phyloP scores from a whole-genome alignment of 23 red algal genomes.

The Agarophyton chilense region DNA sequence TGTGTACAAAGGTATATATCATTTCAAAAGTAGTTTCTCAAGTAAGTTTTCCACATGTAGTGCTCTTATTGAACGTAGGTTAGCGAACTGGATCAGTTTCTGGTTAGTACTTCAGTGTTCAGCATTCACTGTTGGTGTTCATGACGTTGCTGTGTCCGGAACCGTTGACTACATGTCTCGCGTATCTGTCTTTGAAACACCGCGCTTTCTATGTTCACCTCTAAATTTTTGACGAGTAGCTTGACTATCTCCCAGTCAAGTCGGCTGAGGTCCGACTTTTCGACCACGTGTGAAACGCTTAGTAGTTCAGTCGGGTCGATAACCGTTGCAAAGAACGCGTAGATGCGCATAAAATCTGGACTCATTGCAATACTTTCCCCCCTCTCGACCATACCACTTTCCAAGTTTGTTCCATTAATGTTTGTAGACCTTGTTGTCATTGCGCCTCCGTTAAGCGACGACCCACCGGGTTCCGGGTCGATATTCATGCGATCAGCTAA shows the following conservation, averaged over 20 bases:
- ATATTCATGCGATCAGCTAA: constrained; percentile 9
- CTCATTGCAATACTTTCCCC: constrained; percentile 21
- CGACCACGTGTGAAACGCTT: constrained; percentile 1
- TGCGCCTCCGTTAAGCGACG: neutral
- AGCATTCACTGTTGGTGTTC: constrained; percentile 30
- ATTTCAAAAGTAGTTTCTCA: constrained; percentile 29
- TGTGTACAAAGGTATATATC: constrained; percentile 28
- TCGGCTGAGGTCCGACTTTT: constrained; percentile 36
- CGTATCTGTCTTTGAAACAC: constrained; percentile 60
- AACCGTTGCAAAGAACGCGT: constrained; percentile 75
- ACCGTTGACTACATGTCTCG: constrained; percentile 60
- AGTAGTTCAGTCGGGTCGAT: constrained; percentile 62
- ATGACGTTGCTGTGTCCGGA: constrained; percentile 14
- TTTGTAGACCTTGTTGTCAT: constrained; percentile 2
- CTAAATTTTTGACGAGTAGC: constrained; percentile 81
- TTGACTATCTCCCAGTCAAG: constrained; percentile 88
- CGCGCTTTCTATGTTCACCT: constrained; percentile 66
- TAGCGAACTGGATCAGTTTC: constrained; percentile 25
- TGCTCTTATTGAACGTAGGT: neutral
- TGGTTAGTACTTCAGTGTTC: neutral
- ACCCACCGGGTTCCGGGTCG: constrained; percentile 33
- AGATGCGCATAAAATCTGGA: constrained; percentile 76
- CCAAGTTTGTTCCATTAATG: neutral
- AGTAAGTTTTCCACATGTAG: constrained; percentile 15
- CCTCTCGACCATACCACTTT: neutral